A percentile compares a stretch with the other conserved stretches of the same genome.
Conservation (phyloP, 768 basidiomycete genomes). For the Epithele typhae region DNA sequence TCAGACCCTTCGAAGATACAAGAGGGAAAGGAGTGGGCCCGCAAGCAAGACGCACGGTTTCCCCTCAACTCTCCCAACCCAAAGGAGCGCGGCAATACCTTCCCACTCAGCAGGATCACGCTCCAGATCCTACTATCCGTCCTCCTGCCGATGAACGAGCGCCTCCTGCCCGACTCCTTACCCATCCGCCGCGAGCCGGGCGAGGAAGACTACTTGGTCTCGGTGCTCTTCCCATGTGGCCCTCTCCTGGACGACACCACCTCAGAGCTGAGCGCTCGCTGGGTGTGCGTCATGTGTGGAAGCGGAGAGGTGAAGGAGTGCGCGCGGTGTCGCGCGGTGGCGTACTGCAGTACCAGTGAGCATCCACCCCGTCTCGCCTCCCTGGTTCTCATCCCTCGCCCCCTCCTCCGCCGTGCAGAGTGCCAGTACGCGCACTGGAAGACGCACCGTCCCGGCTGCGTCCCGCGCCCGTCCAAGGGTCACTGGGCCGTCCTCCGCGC, state of each 20-base stretch:
- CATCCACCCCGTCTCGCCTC: too few species aligned
- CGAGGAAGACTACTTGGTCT: slow-evolving; percentile 23
- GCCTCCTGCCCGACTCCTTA: slow-evolving; percentile 25
- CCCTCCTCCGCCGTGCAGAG: neutral
- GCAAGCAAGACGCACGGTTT: too few species aligned
- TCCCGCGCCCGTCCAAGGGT: slow-evolving; percentile 24
- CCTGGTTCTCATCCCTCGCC: neutral
- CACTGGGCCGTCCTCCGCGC: too few species aligned
- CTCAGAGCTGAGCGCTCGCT: slow-evolving; percentile 27
- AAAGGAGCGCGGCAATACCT: too few species aligned
- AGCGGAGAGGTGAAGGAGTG: slow-evolving; percentile 30
- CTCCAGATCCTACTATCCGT: too few species aligned
- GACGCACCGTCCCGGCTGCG: slow-evolving; percentile 27
- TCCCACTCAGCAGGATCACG: too few species aligned
- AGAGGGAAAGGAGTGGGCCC: too few species aligned
- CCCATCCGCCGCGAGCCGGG: slow-evolving; percentile 15
- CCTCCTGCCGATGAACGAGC: slow-evolving; percentile 30
- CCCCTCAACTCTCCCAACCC: too few species aligned
- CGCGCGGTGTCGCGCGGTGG: slow-evolving; percentile 28
- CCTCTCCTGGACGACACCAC: slow-evolving; percentile 32
- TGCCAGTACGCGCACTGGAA: neutral
- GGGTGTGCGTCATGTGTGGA: slow-evolving; percentile 37
- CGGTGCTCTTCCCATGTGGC: slow-evolving; percentile 35
- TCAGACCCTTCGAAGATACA: too few species aligned
- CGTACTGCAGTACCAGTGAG: slow-evolving; percentile 36